Conservation (phyloP, 306 rosid species). For the Senna tora region DNA sequence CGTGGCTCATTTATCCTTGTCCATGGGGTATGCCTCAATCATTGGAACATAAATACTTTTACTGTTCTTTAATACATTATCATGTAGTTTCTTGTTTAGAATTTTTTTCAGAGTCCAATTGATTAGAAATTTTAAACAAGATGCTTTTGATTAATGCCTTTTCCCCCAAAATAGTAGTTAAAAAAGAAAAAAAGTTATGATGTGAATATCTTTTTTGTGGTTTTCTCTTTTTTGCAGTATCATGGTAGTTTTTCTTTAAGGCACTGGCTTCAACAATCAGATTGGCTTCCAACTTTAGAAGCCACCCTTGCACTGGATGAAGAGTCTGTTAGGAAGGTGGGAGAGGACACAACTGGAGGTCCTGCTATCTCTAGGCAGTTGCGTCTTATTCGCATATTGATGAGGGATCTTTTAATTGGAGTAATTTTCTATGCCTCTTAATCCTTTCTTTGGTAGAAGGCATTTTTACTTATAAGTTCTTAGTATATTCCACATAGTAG, state of each 20-base stretch:
- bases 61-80: conserved; percentile 25
- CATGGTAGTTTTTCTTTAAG: conserved; percentile 97
- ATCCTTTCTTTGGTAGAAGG: conserved; percentile 19
- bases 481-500: conserved; percentile 7
- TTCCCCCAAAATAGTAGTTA: too few relatives aligned
- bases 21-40: conserved; percentile 76
- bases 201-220: conserved; percentile 5
- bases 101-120: conserved; percentile 19
- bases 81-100: conserved; percentile 16
- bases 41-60: conserved; percentile 24
- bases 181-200: neutral
- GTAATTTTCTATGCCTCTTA: conserved; percentile 45
- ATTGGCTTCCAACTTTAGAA: conserved; percentile 98
- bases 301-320: conserved; percentile 97
- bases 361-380: conserved; percentile 87
- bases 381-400: conserved; percentile 77
- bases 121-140: neutral
- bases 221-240: conserved; percentile 58
- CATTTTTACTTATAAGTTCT: conserved; percentile 18
- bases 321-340: conserved; percentile 89
- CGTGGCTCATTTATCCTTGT: conserved; percentile 76
- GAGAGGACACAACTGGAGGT: conserved; percentile 91
- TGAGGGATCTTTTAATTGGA: conserved; percentile 99
- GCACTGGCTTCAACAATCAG: conserved; percentile 95
- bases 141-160: conserved; percentile 2